Evolutionary conservation across 2,329 filamentous ascomycete species (phyloP), one percentile per base, ranked within the genome.

Genomic region (Exophiala sideris): DNA sequence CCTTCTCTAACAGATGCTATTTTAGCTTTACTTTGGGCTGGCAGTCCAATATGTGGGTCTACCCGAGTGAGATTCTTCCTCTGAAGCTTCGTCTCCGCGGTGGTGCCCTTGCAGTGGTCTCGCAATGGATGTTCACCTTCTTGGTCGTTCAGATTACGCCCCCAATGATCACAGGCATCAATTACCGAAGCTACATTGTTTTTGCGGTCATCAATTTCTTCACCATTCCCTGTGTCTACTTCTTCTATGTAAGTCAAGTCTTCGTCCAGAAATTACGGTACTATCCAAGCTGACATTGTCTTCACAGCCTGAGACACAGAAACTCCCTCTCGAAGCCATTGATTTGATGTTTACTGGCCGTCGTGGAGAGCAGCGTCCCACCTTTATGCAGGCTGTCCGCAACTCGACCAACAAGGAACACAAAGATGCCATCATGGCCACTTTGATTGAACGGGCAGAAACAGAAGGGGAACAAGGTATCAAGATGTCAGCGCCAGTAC

Each of bases 101-200:
- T 56, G 68, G 71, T 49, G 71, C 75, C 0, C 70, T 77, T 36
- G 72, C 69, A 2, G 69, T 67, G 0, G 67, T 66, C 1, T 66
- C 66, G 5, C 84, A 83, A 68, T 83, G 81, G 80, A 71, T 79
- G 12, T 79, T 78, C 68, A 83, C 84, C 68, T 86, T 86, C 68
- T 72, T 85, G 65, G 81, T 87, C 20, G 84, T 87, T 46, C 84
- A 85, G 78, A 80, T 86, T 47, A 84, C 82, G 0, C 58, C 58
- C 48, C 20, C 33, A 4, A 18, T 41, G 44, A 42, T 40, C 18
- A 41, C 32, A 2, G 35, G 36, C 3, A 81, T 84, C 53, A 74
- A 73, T 9, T 82, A 74, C 39, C 57, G 57, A 12, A 71, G 69
- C 20, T 54, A 54, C 29, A 50, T 54, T 24, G 36, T 50, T 14